phyloP scores from a whole-genome alignment of 768 basidiomycete species.

The Dioszegia crocea region DNA sequence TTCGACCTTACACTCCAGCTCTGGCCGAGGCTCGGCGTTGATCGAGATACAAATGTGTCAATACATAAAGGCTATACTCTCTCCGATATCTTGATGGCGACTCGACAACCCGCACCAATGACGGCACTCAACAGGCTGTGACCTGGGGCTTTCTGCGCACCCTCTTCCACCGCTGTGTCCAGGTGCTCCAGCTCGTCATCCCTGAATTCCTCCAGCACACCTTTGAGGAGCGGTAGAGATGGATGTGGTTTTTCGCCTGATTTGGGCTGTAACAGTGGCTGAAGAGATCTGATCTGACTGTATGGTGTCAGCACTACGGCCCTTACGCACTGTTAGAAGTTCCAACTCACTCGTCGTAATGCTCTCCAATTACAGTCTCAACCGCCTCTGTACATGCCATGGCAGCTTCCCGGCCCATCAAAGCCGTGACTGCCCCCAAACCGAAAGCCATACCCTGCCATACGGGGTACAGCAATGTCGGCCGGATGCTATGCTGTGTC shows the following conservation, averaged over 20 bases:
- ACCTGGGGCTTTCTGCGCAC: conserved; percentile 83
- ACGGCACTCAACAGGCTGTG: conserved; percentile 84
- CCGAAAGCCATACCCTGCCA: conserved; percentile 85
- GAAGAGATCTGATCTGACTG: conserved; percentile 71
- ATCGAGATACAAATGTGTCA: too few relatives aligned
- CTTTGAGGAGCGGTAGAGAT: conserved; percentile 68
- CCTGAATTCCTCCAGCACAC: conserved; percentile 74
- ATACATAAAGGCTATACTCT: conserved; percentile 51
- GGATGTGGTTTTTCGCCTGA: conserved; percentile 57
- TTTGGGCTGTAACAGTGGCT: conserved; percentile 29
- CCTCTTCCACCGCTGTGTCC: conserved; percentile 80
- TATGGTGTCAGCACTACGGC: not conserved
- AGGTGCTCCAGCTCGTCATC: conserved; percentile 95
- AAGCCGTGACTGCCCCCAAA: conserved; percentile 75
- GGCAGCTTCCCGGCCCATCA: conserved; percentile 86
- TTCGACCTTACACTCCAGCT: too few relatives aligned
- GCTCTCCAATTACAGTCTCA: conserved; percentile 95
- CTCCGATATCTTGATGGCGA: conserved; percentile 86
- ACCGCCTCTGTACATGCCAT: conserved; percentile 99
- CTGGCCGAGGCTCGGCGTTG: too few relatives aligned
- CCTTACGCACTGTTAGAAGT: too few relatives aligned
- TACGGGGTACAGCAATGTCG: conserved; percentile 74
- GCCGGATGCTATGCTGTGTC: conserved; percentile 74
- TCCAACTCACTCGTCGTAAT: conserved; percentile 94
- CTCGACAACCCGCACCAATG: conserved; percentile 77